Base-by-base conservation (phyloP, 2,329 filamentous ascomycete species). In the Pseudogymnoascus sp. region DNA sequence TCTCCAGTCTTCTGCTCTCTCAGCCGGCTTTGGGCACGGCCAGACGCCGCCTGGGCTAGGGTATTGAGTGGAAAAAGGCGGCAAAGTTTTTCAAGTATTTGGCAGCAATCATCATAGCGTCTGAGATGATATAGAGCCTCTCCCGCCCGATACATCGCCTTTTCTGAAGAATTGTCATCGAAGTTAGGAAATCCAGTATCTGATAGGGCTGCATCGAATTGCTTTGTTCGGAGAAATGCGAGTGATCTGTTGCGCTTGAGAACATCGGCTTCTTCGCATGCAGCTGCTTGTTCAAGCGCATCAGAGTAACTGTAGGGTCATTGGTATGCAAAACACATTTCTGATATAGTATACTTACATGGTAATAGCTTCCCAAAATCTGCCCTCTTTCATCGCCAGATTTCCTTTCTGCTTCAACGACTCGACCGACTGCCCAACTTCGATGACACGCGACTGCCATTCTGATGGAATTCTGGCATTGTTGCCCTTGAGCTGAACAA, bases 21-120 rank as follows among this genome's bases (percentile, higher is more conserved):
- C 0, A 78, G 58, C 19, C 78, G 69, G 1, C 64, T 59, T 5
- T 67, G 64, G 22, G 70, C 70, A 25, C 36, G 33, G 30, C 23
- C 33, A 1, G 2, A n/a, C 19, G 36, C 23, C 5, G 36, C 58
- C 84, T 63, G 84, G 82, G 58, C 80, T 84, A 1, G 85, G 66
- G 0, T 68, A 60, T 68, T 65, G 23, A 74, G 69, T 4, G 69
- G 63, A 42, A 67, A 68, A 61, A 74, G 71, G 22, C 66, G 64
- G 1, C 65, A 35, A 58, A 73, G 74, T 41, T 38, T 58, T 42
- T 38, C 28, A 4, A 64, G 58, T 38, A 30, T 19, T 59, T 66
- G 7, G 71, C 73, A 12, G 74, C 73, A 73, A 63, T 75, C 71
- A 4, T 65, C 36, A 59, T 70, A 77, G 58, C 70, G 68, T 4